Base-by-base conservation (phyloP, 2,329 filamentous ascomycete genomes). In the Paecilomyces sp. region DNA sequence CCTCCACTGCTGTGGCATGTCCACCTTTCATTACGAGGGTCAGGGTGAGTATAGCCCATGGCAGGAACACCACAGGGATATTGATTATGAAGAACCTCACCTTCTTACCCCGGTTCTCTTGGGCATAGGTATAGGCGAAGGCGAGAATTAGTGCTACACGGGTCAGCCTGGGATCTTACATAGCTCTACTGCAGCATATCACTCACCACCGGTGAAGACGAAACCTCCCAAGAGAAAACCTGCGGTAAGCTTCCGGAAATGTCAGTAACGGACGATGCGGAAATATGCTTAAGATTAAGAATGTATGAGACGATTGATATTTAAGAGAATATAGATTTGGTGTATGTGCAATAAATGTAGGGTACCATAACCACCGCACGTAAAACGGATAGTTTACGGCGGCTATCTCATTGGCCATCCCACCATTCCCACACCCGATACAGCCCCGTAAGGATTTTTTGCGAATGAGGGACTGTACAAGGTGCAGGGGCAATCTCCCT, bases 11-110 rank as follows among this genome's bases (percentile, higher is more conserved):
- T 11, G 89, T 82, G 18, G 76, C 76, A 2, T 74, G 65, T 36
- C 81, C 80, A 11, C 88, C 87, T 4, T 77, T 80, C 70, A 89
- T 84, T 57, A 97, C 78, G 24, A 96, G 81, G 11, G 88, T 88
- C 67, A 91, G 78, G 15, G 86, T 74, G 53, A 97, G 83, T 83
- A 96, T 89, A 64, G 88, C 88, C 71, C 87, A 89, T 2, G 94
- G 94, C 31, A 94, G 80, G 69, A 87, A 85, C 72, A 93, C 91
- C 13, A 91, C 86, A 6, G 91, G 91, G 61, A 97, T 89, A 47
- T 85, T 89, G 66, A 97, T 77, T 70, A 97, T 85, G 77, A 92
- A 90, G 72, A 95, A 93, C 58, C 82, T 88, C 5, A 89, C 85
- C 71, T 88, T 88, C 67, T 81, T 81, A 56, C 90, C 90, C 34